Percentiles rank a stretch among this genome's conserved stretches.
Conservation (phyloP, 2,329 filamentous ascomycete genomes). For the Cyphellophora europaea region DNA sequence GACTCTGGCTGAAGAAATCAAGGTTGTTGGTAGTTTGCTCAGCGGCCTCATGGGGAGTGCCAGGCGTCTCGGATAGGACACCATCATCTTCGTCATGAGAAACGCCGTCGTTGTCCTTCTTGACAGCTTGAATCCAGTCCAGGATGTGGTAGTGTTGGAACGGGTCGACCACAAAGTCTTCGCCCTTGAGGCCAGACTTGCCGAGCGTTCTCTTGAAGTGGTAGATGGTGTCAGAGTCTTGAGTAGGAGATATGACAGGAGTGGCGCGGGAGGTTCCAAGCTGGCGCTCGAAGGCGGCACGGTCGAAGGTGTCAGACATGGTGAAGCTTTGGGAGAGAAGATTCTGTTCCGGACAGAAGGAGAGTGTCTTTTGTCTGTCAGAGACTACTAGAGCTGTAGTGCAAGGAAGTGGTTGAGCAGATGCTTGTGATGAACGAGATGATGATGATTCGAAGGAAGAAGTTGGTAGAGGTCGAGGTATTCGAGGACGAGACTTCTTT, state of each 20-base stretch:
- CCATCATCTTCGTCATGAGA: no score
- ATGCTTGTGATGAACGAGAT: neutral
- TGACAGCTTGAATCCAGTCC: neutral
- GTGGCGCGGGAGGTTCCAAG: neutral
- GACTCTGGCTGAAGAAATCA: no score
- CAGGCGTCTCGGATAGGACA: no score
- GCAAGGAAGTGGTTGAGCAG: neutral
- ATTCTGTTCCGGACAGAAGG: no score
- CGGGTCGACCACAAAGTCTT: neutral
- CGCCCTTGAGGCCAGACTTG: neutral
- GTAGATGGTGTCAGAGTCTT: neutral
- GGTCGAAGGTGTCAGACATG: no score
- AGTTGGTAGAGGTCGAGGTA: neutral
- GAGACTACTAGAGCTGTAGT: neutral
- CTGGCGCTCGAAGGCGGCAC: slow-evolving; percentile 1
- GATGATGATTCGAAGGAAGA: neutral
- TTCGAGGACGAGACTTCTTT: no score
- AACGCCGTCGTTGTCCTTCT: no score
- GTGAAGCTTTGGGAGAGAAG: no score
- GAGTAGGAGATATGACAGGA: neutral
- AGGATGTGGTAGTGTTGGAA: neutral
- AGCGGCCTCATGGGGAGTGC: no score
- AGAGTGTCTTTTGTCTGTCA: neutral
- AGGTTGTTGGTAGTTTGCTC: no score
- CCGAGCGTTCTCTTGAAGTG: neutral